Base-by-base conservation (phyloP, 352 stramenopile genomes). In the Hyaloperonospora brassicae region DNA sequence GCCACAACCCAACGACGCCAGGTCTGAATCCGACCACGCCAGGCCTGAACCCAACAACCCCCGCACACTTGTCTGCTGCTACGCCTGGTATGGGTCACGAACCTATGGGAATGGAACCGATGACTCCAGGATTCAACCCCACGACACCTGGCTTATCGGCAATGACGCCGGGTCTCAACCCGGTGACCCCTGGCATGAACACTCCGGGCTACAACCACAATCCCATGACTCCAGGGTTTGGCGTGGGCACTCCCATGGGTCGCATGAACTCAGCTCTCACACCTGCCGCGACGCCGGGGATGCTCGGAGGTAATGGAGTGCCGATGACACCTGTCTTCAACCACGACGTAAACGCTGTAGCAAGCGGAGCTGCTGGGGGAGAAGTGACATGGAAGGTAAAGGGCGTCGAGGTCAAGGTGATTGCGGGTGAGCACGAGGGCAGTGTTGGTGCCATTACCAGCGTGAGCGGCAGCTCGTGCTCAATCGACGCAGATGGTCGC, bases 371-470 rank as follows among this genome's bases (percentile, higher is more conserved):
- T 52, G 67, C 59, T 57, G 72, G 43, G 34, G 76, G 76, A 48
- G 82, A 94, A 61, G 76, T 87, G 40, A 90, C 82, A 13, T 94
- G 84, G 84, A 91, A 89, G 70, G 92, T 85, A 72, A 91, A 87
- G 66, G 79, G 82, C 27, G 84, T 94, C 23, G 84, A 93, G 48
- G 82, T 93, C 36, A 77, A 91, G 45, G 80, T 93, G 24, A 60
- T 81, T 9, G 54, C 62, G 40, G 83, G 81, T 34, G 82, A 93
- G 41, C 69, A 86, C 55, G 72, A 66, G 34, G 73, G 76, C 39
- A 87, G 73, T 34, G 60, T 91, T 36, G 84, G 84, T 13, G 77
- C 86, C 36, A 94, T 94, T 62, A 76, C 68, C 49, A 86, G 66
- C 25, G 75, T 94, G 41, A 83, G 51, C 34, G 71, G 79, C 34